Conservation (phyloP, 805 yeast genomes). For the Brettanomyces nanus region DNA sequence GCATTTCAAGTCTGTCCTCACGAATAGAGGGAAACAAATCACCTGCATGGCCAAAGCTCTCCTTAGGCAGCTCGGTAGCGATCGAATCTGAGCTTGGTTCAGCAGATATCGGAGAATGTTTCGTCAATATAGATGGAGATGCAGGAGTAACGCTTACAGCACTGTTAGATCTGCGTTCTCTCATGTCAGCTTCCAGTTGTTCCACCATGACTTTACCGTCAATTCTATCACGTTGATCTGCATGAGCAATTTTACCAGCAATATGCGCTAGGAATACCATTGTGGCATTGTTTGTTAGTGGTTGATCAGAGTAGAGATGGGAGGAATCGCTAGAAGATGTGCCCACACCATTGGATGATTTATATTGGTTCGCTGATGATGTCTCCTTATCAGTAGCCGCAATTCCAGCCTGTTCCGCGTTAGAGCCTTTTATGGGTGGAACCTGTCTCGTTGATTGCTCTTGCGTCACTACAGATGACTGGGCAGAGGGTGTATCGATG, state of each 20-base stretch:
- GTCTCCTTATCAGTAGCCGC: background rate
- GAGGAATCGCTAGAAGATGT: background rate
- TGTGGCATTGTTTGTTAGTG: conserved; percentile 34
- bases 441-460: background rate
- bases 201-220: conserved; percentile 43
- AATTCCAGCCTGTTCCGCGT: background rate
- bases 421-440: background rate
- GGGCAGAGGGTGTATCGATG: background rate
- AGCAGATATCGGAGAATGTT: background rate
- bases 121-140: background rate
- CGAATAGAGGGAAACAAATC: conserved; percentile 16
- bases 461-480: background rate
- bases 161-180: background rate
- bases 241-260: conserved; percentile 67
- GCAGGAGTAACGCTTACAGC: background rate
- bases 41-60: conserved; percentile 23
- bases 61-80: conserved; percentile 14
- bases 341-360: no score
- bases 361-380: background rate
- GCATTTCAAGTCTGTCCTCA: conserved; percentile 29
- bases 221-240: conserved; percentile 56
- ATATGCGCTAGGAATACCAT: conserved; percentile 68
- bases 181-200: conserved; percentile 29
- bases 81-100: background rate
- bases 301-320: conserved; percentile 3